Base-by-base conservation (phyloP, 768 basidiomycete genomes). In the Hirschioporus abietinus region DNA sequence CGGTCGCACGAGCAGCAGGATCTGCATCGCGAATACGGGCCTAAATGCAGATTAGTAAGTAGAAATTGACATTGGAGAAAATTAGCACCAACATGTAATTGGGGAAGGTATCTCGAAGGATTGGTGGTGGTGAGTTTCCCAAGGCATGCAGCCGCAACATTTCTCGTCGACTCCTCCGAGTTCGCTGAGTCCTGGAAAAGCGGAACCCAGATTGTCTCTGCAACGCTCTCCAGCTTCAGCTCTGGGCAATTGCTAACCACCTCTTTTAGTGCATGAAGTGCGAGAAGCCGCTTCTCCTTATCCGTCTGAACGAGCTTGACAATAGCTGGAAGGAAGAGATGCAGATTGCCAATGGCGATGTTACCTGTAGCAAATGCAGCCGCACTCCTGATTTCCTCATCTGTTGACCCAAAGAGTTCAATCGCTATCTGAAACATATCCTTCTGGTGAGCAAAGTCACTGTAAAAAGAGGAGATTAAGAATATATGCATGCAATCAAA, bases 321-420 rank as follows among this genome's bases (percentile, higher is more conserved):
- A 69, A 99, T 91, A 6, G 82, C 82, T 27, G 95, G 94, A 3
- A 99, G 82, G 84, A 95, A 97, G 72, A 89, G 86, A 15, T 88
- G 86, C 25, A 96, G 81, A 72, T 94, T 96, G 5, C 97, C 97
- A 57, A 98, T 96, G 15, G 96, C 93, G 63, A 99, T 92, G 74
- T 98, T 99, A 89, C 94, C 94, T 35, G 92, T 92, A 63, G 97
- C 93, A 72, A 98, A 98, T 0, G 97, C 94, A 36, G 96, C 96
- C 36, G 96, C 93, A 35, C 92, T 86, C 60, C 95, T 84, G 17
- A 94, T 83, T 59, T 96, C 93, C 74, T 99, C 96, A 66, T 91
- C 86, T 42, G 92, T 88, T 0, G 87, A 82, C 2, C 83, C 78
- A 74, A 97, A 96, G 67, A 87, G 85, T 15, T 89, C 84, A 58